Percentiles rank a stretch among this genome's conserved stretches.
phyloP scores from a whole-genome alignment of 176 grass and related monocot genomes.

The Avena eriantha region DNA sequence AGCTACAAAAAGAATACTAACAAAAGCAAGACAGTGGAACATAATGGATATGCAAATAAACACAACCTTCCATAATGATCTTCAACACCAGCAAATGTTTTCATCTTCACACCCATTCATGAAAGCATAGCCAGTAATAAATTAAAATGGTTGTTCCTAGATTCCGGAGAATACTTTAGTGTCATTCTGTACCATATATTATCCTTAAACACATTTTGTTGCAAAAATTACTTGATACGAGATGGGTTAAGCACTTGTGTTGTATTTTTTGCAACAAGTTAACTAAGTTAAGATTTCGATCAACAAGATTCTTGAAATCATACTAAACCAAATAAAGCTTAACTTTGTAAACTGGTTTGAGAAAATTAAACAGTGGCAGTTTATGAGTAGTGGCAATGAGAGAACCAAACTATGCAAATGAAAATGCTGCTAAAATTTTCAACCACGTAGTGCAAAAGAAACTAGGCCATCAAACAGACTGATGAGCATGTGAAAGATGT shows the following conservation, averaged over 20 bases:
- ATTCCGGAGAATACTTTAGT: constrained; percentile 4
- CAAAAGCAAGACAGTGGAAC: constrained; percentile 5
- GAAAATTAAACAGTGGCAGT: constrained; percentile 11
- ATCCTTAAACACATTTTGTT: constrained; percentile 6
- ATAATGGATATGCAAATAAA: constrained; percentile 22
- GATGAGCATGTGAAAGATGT: neutral
- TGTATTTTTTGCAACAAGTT: constrained; percentile 7
- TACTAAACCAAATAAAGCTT: constrained; percentile 6
- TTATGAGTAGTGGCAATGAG: neutral
- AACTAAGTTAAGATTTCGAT: neutral
- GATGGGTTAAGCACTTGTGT: neutral
- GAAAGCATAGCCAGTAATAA: neutral
- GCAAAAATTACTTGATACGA: neutral
- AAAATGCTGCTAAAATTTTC: neutral
- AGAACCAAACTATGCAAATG: neutral
- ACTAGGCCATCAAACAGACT: neutral
- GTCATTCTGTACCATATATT: neutral
- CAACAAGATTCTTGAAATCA: neutral
- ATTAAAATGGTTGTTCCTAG: neutral
- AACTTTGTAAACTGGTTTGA: constrained; percentile 20
- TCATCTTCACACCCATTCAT: neutral
- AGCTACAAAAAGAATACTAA: neutral
- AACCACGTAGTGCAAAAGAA: neutral
- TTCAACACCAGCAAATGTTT: neutral
- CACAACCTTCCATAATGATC: constrained; percentile 4